These are phyloP conservation scores for Entomortierella beljakovae DNA, from an alignment of 192 early-diverging fungal species.

Conservation along the genomic window DNA sequence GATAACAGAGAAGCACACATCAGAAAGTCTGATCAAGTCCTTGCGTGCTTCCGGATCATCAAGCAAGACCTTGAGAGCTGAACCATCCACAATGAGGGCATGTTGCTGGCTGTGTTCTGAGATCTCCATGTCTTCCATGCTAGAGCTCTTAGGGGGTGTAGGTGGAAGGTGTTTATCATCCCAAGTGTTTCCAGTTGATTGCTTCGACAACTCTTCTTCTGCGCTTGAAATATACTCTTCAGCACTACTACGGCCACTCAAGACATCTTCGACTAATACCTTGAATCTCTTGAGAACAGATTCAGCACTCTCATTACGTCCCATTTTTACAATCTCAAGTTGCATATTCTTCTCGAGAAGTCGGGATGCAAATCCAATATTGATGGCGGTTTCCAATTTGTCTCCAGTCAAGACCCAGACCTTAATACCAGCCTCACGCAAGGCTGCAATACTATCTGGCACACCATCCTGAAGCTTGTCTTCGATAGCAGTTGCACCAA, in stretches of 20 bases:
- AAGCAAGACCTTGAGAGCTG: constrained; percentile 58
- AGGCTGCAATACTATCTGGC: constrained; percentile 87
- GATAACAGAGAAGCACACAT: constrained; percentile 86
- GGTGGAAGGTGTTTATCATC: constrained; percentile 37
- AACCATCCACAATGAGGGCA: constrained; percentile 90
- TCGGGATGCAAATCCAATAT: constrained; percentile 93
- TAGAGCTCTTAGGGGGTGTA: constrained; percentile 6
- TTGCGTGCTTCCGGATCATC: constrained; percentile 64
- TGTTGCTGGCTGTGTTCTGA: constrained; percentile 30
- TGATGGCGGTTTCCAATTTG: constrained; percentile 98
- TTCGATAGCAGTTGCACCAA: constrained; percentile 97
- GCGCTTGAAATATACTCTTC: constrained; percentile 3
- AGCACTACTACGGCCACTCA: constrained; percentile 20
- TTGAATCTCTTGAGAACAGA: constrained; percentile 40
- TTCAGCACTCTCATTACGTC: constrained; percentile 26
- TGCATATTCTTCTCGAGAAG: constrained; percentile 77
- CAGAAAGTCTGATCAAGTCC: constrained; percentile 76
- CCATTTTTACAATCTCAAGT: constrained; percentile 68
- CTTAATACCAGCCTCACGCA: constrained; percentile 90
- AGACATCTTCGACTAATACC: constrained; percentile 29
- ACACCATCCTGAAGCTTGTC: constrained; percentile 97
- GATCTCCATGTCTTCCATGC: constrained; percentile 1
- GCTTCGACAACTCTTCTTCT: not conserved
- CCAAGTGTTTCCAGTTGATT: constrained; percentile 15
- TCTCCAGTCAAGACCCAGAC: constrained; percentile 99